Evolutionary conservation across 441 rosid species (phyloP).

Genomic region (Pelargonium fulgidum): DNA sequence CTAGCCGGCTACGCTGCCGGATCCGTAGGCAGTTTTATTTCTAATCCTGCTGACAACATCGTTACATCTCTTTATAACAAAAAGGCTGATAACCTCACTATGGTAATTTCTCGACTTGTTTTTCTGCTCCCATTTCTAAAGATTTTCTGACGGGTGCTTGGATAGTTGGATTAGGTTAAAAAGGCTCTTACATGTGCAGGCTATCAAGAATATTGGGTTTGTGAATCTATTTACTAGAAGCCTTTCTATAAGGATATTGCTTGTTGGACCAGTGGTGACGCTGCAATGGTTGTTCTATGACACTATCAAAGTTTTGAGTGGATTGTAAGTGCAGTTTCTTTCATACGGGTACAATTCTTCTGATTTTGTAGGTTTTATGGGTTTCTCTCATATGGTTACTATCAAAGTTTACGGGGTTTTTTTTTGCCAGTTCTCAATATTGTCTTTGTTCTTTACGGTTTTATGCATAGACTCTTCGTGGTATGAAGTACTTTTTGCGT

Average conservation of each 20-base stretch:
- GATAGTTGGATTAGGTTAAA: background rate
- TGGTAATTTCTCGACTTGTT: background rate
- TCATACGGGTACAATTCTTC: too few species aligned
- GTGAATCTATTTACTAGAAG: slow-evolving; percentile 51
- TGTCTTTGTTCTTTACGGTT: too few species aligned
- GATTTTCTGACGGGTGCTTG: background rate
- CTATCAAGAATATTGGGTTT: slow-evolving; percentile 50
- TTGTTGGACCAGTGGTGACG: slow-evolving; percentile 54
- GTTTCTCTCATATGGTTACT: too few species aligned
- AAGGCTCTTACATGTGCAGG: slow-evolving; percentile 28
- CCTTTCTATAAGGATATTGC: slow-evolving; percentile 52
- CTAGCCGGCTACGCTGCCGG: slow-evolving; percentile 80
- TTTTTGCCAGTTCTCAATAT: too few species aligned
- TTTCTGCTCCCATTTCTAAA: slow-evolving; percentile 5
- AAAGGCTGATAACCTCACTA: slow-evolving; percentile 28
- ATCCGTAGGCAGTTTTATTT: slow-evolving; percentile 52
- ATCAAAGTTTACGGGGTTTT: too few species aligned
- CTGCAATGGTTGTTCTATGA: slow-evolving; percentile 64
- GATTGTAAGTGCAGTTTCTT: slow-evolving; percentile 46
- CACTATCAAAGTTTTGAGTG: slow-evolving; percentile 46
- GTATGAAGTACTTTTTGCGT: too few species aligned
- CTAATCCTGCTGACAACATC: slow-evolving; percentile 78
- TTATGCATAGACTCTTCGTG: too few species aligned
- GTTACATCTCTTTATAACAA: slow-evolving; percentile 50
- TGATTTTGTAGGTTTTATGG: too few species aligned